phyloP scores from a whole-genome alignment of 176 grass and related monocot species.

The Hyparrhenia diplandra region DNA sequence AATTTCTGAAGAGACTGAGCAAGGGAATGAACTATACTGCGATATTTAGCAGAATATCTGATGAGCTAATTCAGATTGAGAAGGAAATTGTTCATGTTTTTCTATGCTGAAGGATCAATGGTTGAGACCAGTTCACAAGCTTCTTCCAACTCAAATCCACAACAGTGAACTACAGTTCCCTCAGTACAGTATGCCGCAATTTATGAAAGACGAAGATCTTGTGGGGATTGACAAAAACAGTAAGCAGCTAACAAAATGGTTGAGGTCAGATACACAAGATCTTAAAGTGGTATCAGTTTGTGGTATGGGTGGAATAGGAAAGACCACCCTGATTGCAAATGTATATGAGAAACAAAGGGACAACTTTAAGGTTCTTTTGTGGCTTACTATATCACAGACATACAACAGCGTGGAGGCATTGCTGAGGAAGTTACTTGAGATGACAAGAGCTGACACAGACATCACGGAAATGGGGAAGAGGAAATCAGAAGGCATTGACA shows the following conservation, averaged over 20 bases:
- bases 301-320: slow-evolving; percentile 37
- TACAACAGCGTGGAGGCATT: not conserved
- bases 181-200: not conserved
- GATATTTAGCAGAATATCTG: not conserved
- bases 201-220: slow-evolving; percentile 14
- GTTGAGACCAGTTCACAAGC: not conserved
- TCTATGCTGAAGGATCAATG: slow-evolving; percentile 15
- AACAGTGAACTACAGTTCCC: not conserved
- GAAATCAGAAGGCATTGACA: not conserved
- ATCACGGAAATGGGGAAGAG: not conserved
- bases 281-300: slow-evolving; percentile 12
- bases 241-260: not conserved
- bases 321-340: slow-evolving; percentile 15
- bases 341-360: not conserved
- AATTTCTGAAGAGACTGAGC: not conserved
- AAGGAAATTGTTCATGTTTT: slow-evolving; percentile 22
- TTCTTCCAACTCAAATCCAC: not conserved
- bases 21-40: not conserved
- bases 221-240: not conserved
- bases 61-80: slow-evolving; percentile 7
- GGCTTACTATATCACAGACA: slow-evolving; percentile 11
- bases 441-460: not conserved
- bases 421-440: not conserved
- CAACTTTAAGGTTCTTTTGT: not conserved
- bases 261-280: not conserved